These are phyloP conservation scores for Phanerochaete sordida DNA, from an alignment of 768 basidiomycete genomes.

Conservation along the genomic window DNA sequence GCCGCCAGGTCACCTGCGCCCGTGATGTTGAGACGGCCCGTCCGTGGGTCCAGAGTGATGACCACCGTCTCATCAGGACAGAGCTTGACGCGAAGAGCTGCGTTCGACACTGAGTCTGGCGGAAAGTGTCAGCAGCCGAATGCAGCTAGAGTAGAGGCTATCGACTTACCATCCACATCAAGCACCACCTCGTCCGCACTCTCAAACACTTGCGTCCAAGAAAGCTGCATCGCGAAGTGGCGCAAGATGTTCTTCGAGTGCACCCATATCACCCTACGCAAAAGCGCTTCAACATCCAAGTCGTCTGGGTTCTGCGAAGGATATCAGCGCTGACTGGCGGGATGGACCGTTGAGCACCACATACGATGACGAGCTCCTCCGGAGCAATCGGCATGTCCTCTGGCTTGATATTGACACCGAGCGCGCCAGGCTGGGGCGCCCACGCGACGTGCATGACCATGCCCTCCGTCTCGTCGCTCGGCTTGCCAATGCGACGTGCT, in stretches of 20 bases:
- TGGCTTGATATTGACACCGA: slow-evolving; percentile 54
- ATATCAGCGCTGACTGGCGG: neutral
- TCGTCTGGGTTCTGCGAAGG: slow-evolving; percentile 52
- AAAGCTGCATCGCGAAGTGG: slow-evolving; percentile 53
- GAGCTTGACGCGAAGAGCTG: slow-evolving; percentile 60
- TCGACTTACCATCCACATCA: slow-evolving; percentile 48
- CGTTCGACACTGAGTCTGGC: neutral
- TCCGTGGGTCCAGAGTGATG: slow-evolving; percentile 75
- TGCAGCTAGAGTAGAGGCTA: neutral
- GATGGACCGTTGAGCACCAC: slow-evolving; percentile 25
- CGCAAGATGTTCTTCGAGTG: slow-evolving; percentile 65
- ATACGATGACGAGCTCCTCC: slow-evolving; percentile 52
- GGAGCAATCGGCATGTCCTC: slow-evolving; percentile 42
- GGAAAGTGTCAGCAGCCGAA: neutral
- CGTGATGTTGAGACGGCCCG: slow-evolving; percentile 71
- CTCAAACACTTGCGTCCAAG: slow-evolving; percentile 56
- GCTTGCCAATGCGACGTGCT: slow-evolving; percentile 17
- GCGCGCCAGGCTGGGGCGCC: slow-evolving; percentile 68
- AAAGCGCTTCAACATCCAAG: slow-evolving; percentile 70
- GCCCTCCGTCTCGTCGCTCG: slow-evolving; percentile 76
- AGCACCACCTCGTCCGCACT: slow-evolving; percentile 55
- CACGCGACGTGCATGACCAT: slow-evolving; percentile 69
- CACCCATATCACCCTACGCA: slow-evolving; percentile 57
- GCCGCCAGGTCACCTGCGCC: slow-evolving; percentile 82
- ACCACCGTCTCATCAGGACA: slow-evolving; percentile 76